Evolutionary conservation across 2,329 filamentous ascomycete genomes (phyloP).

Genomic region (Basipetospora chlamydospora): DNA sequence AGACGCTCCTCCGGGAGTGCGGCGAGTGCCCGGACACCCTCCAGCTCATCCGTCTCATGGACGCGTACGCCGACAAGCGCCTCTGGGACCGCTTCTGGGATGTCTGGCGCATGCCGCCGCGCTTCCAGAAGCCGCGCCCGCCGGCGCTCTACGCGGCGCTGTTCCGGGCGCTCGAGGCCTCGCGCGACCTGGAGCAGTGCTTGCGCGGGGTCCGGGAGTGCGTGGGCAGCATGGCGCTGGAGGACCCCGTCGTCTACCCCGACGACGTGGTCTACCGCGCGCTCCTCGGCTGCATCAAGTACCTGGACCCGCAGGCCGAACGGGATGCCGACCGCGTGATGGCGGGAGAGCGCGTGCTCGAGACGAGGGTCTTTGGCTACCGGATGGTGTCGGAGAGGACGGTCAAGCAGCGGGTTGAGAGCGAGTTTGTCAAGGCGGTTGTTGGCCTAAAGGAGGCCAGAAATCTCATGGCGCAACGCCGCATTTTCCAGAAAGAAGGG

Average conservation of each 20-base stretch:
- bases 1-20: constrained; percentile 24
- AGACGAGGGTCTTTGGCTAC: too few relatives aligned
- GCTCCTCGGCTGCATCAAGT: constrained; percentile 37
- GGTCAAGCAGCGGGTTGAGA: background rate
- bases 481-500: too few relatives aligned
- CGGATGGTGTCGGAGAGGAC: too few relatives aligned
- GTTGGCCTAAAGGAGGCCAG: background rate
- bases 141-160: constrained; percentile 39
- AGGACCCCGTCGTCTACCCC: constrained; percentile 33
- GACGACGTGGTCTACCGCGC: constrained; percentile 27
- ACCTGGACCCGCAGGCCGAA: constrained; percentile 37
- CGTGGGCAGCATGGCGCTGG: constrained; percentile 43
- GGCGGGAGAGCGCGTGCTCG: too few relatives aligned
- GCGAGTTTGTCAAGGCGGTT: constrained; percentile 4
- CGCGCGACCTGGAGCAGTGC: constrained; percentile 26
- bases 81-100: constrained; percentile 47
- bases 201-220: constrained; percentile 34
- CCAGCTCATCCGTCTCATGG: constrained; percentile 26
- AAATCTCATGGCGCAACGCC: too few relatives aligned
- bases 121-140: constrained; percentile 32
- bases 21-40: constrained; percentile 22
- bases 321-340: background rate
- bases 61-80: constrained; percentile 27
- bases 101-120: constrained; percentile 39
- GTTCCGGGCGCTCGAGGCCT: constrained; percentile 32